A percentile compares a stretch with the other conserved stretches of the same genome.
Conservation (phyloP, 2,329 filamentous ascomycete species). For the Falciphora oryzae region DNA sequence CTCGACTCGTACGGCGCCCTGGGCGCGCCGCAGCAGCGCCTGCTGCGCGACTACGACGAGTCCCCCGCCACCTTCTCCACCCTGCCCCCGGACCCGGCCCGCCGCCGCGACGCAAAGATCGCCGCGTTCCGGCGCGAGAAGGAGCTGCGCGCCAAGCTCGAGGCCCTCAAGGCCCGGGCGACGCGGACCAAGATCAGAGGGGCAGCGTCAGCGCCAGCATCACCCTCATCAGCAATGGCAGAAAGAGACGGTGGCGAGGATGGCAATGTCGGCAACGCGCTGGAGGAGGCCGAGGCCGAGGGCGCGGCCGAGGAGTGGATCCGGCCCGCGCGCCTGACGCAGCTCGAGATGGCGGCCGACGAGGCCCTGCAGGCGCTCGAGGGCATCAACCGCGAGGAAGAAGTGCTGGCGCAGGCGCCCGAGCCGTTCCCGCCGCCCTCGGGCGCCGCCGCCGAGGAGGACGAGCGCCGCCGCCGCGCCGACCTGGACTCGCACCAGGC, state of each 20-base stretch:
- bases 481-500: conserved; percentile 46
- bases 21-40: conserved; percentile 53
- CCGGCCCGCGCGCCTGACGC: conserved; percentile 70
- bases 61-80: conserved; percentile 68
- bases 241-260: conserved; percentile 30
- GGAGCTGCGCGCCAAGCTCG: conserved; percentile 75
- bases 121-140: conserved; percentile 80
- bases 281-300: conserved; percentile 50
- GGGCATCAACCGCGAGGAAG: conserved; percentile 74
- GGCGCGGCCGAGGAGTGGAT: conserved; percentile 79
- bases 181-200: conserved; percentile 9
- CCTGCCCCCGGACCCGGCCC: conserved; percentile 58
- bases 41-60: conserved; percentile 69
- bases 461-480: conserved; percentile 32
- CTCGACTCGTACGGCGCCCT: conserved; percentile 77
- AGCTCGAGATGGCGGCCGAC: conserved; percentile 68
- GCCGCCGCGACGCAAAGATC: conserved; percentile 78
- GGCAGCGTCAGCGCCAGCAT: conserved; percentile 14
- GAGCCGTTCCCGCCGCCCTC: conserved; percentile 32
- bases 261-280: conserved; percentile 43
- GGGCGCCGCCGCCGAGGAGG: conserved; percentile 28
- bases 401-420: conserved; percentile 73
- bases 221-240: neutral
- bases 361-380: conserved; percentile 84
- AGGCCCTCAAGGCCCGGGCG: conserved; percentile 42